Conservation (phyloP, 352 stramenopile genomes). For the Hyaloperonospora brassicae region DNA sequence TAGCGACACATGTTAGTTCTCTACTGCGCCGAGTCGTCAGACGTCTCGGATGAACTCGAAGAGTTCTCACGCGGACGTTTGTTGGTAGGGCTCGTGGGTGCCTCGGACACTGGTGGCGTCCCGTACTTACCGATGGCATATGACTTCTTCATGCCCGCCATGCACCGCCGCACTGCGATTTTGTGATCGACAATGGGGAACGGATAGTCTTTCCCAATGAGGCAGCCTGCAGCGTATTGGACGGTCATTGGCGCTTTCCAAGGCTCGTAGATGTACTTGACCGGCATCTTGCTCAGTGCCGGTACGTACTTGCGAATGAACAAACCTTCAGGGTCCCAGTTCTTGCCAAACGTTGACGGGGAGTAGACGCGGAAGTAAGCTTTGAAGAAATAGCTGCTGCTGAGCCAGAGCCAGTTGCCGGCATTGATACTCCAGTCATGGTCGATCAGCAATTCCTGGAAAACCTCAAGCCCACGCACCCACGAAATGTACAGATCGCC, state of each 20-base stretch:
- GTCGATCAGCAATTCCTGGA: conserved; percentile 92
- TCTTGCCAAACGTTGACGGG: conserved; percentile 90
- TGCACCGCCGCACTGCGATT: conserved; percentile 79
- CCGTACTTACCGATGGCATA: conserved; percentile 54
- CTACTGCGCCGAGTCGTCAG: conserved; percentile 23
- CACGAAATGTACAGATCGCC: conserved; percentile 94
- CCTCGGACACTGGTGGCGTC: conserved; percentile 8
- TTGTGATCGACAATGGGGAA: conserved; percentile 92
- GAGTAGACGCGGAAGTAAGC: conserved; percentile 97
- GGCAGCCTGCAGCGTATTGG: conserved; percentile 71
- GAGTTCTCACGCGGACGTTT: conserved; percentile 35
- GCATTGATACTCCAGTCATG: conserved; percentile 95
- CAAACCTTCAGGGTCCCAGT: conserved; percentile 89
- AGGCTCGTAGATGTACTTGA: conserved; percentile 96
- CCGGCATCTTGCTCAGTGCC: conserved; percentile 82
- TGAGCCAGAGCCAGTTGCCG: conserved; percentile 97
- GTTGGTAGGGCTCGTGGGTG: conserved; percentile 14
- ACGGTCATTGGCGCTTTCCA: conserved; percentile 90
- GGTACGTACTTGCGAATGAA: conserved; percentile 92
- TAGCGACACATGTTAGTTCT: not conserved
- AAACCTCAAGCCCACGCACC: conserved; percentile 88
- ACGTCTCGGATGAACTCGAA: conserved; percentile 25
- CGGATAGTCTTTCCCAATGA: conserved; percentile 91
- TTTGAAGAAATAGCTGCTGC: conserved; percentile 91
- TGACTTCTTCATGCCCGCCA: conserved; percentile 84